These are phyloP conservation scores for Leccinum longicurvipes DNA, from an alignment of 768 basidiomycete genomes.

Conservation along the genomic window DNA sequence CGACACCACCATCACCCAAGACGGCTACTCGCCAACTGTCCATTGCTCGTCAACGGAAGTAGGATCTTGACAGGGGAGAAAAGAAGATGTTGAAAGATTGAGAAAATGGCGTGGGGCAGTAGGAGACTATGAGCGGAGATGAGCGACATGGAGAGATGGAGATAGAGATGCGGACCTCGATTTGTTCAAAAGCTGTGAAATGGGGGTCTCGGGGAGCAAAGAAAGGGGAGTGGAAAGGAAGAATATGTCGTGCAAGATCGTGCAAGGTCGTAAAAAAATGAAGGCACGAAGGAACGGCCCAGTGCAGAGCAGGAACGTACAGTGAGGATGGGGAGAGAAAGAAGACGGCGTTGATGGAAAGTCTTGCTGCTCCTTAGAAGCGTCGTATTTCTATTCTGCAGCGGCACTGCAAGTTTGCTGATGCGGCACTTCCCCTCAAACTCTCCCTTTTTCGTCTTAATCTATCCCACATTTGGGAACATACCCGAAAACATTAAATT, in stretches of 20 bases:
- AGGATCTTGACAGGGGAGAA: slow-evolving; percentile 17
- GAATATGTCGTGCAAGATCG: slow-evolving; percentile 66
- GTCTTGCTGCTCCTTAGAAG: slow-evolving; percentile 28
- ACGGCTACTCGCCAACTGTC: slow-evolving; percentile 96
- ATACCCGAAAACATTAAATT: not conserved
- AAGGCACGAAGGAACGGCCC: slow-evolving; percentile 30
- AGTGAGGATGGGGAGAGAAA: slow-evolving; percentile 24
- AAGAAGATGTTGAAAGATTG: slow-evolving; percentile 24
- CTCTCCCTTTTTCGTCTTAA: slow-evolving; percentile 16
- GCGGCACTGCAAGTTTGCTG: slow-evolving; percentile 24
- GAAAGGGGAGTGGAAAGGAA: slow-evolving; percentile 37
- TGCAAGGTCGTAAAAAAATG: slow-evolving; percentile 58
- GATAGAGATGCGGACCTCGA: slow-evolving; percentile 27
- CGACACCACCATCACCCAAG: slow-evolving; percentile 95
- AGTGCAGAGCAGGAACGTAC: slow-evolving; percentile 24
- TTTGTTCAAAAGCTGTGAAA: slow-evolving; percentile 31
- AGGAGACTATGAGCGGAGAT: slow-evolving; percentile 15
- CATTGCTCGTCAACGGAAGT: slow-evolving; percentile 48
- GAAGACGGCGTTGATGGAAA: slow-evolving; percentile 34
- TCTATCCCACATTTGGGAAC: slow-evolving; percentile 6
- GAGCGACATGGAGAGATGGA: slow-evolving; percentile 19
- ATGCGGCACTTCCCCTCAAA: too few relatives aligned
- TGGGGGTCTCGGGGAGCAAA: slow-evolving; percentile 30
- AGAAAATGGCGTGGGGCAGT: slow-evolving; percentile 23
- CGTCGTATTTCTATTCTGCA: slow-evolving; percentile 35